Conservation (phyloP, 129 eudicot genomes). For the Helichrysum umbraculigerum region DNA sequence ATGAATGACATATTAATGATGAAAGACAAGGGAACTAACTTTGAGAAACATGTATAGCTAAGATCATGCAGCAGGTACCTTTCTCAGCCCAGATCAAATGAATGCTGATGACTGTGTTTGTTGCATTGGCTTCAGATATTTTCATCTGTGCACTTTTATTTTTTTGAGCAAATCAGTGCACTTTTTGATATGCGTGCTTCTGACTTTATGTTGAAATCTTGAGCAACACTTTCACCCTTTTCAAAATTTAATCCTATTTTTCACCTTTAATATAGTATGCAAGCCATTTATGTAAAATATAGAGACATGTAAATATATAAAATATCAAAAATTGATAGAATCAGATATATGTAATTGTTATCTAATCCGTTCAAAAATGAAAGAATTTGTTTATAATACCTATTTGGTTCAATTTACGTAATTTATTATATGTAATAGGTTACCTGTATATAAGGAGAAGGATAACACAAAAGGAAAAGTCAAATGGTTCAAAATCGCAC, state of each 20-base stretch:
- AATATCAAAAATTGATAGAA: background rate
- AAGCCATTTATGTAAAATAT: background rate
- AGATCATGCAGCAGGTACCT: slow-evolving; percentile 77
- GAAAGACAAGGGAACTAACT: no score
- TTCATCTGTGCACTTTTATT: slow-evolving; percentile 51
- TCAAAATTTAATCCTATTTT: slow-evolving; percentile 4
- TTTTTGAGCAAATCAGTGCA: no score
- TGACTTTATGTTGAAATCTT: slow-evolving; percentile 54
- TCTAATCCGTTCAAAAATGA: background rate
- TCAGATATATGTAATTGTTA: background rate
- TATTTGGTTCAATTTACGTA: no score
- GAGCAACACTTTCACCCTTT: slow-evolving; percentile 60
- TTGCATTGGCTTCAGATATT: slow-evolving; percentile 52
- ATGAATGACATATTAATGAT: no score
- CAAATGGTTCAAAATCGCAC: background rate
- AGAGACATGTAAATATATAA: background rate
- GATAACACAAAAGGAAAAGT: background rate
- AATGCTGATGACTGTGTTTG: slow-evolving; percentile 58
- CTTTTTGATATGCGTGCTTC: slow-evolving; percentile 56
- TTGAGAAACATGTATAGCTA: slow-evolving; percentile 65
- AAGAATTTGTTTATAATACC: background rate
- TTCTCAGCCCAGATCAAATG: slow-evolving; percentile 74
- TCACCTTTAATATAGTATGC: background rate
- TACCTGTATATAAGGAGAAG: no score
- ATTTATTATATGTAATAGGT: background rate